phyloP scores from a whole-genome alignment of 345 rosid species.

The Brassica carinata region DNA sequence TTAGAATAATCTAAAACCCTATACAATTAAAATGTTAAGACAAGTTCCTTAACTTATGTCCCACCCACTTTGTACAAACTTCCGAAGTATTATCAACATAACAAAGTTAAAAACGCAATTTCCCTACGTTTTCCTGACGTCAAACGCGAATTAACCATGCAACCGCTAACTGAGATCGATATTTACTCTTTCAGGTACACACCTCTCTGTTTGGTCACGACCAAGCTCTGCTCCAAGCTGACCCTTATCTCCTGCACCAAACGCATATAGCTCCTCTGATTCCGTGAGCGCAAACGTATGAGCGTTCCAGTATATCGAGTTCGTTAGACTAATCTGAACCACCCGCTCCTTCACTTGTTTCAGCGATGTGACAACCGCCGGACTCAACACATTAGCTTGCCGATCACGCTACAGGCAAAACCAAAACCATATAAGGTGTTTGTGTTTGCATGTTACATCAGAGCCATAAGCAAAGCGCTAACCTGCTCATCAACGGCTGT shows the following conservation, averaged over 20 bases:
- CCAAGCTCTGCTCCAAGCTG: constrained; percentile 84
- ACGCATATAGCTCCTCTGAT: constrained; percentile 82
- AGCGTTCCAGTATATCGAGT: constrained; percentile 91
- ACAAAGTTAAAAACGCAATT: constrained; percentile 23
- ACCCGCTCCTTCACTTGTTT: constrained; percentile 71
- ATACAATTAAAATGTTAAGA: constrained; percentile 29
- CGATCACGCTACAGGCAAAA: constrained; percentile 54
- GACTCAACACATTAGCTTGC: constrained; percentile 75
- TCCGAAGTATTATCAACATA: constrained; percentile 28
- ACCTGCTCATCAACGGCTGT: constrained; percentile 69
- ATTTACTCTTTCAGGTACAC: constrained; percentile 68
- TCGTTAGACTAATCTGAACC: constrained; percentile 89
- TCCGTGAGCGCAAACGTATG: constrained; percentile 94
- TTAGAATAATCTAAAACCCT: constrained; percentile 34
- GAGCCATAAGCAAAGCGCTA: neutral
- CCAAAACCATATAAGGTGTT: neutral
- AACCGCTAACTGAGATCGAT: constrained; percentile 60
- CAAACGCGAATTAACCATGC: constrained; percentile 13
- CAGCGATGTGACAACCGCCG: constrained; percentile 72
- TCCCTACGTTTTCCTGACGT: neutral
- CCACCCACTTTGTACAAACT: constrained; percentile 30
- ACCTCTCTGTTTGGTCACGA: constrained; percentile 73
- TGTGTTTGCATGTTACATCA: neutral
- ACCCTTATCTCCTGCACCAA: constrained; percentile 98
- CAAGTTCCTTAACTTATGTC: constrained; percentile 35